Conservation (phyloP, 106 monocot genomes). For the Dendrobium catenatum region DNA sequence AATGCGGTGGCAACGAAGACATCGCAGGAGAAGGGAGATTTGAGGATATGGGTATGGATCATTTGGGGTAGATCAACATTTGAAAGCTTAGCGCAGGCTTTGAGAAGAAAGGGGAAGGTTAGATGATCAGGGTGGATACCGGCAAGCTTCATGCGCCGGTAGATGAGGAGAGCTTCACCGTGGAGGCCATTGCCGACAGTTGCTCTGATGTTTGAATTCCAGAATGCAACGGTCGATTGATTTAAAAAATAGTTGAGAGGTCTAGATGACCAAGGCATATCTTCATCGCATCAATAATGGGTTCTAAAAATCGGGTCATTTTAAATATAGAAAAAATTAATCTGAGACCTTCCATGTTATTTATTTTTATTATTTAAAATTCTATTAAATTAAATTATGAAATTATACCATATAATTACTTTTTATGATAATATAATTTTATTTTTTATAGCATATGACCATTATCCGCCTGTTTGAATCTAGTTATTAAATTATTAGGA, state of each 20-base stretch:
- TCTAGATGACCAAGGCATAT: neutral
- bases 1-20: conserved; percentile 28
- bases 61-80: neutral
- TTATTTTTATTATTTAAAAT: too few species aligned
- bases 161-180: conserved; percentile 12
- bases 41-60: conserved; percentile 22
- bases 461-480: too few species aligned
- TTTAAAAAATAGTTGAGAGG: conserved; percentile 6
- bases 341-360: too few species aligned
- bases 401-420: too few species aligned
- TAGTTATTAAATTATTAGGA: too few species aligned
- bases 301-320: too few species aligned
- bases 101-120: conserved; percentile 31
- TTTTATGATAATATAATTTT: too few species aligned
- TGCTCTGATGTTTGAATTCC: conserved; percentile 16
- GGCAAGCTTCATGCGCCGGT: conserved; percentile 6
- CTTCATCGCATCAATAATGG: too few species aligned
- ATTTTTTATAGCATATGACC: too few species aligned
- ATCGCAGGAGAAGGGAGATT: conserved; percentile 26
- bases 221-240: conserved; percentile 11
- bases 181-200: neutral
- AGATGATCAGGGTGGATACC: conserved; percentile 16
- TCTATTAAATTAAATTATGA: too few species aligned
- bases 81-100: conserved; percentile 17
- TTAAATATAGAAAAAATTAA: too few species aligned